Evolutionary conservation across 768 basidiomycete species (phyloP), one percentile per base, ranked within the genome.

Genomic region (Hydnomerulius pinastri): DNA sequence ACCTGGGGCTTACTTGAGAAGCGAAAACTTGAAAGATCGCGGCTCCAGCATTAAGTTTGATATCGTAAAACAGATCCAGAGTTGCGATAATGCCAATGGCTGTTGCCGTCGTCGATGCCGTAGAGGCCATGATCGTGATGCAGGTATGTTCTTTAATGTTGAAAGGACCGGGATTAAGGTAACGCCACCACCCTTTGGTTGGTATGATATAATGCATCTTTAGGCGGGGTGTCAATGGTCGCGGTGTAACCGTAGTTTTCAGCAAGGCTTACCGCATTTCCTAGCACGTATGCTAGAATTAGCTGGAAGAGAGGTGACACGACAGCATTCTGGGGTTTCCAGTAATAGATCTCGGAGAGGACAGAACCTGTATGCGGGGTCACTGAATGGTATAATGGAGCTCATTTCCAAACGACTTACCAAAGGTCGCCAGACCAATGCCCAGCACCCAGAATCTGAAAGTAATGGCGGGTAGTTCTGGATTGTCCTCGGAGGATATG

Each of bases 131-230:
- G 33, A 83, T 81, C 3, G 81, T 81, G 43, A 85, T 83, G 13
- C 77, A 77, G 7, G 82, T 80, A 56, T 85, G 82, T 56, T 85
- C 83, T 60, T 80, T 80, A 62, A 66, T 72, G 73, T 83, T 85
- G 71, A 85, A 85, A 18, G 80, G 79, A 0, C 82, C 81, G 4
- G 82, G 83, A 60, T 84, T 84, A 43, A 83, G 64, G 60, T 78
- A 82, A 13, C 76, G 64, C 77, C 78, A 83, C 52, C 57, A 21
- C 3, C 54, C 51, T 9, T 20, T 53, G 8, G 46, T 48, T 17
- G 54, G 54, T 41, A 55, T 47, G 13, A 28, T 35, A 46, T 46
- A 53, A 36, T 53, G 54, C 54, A 55, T 55, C 54, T 55, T 51
- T n/a, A n/a, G n/a, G n/a, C n/a, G n/a, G n/a, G n/a, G n/a, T n/a